Evolutionary conservation across 2,329 filamentous ascomycete species (phyloP).

Genomic region (Aspergillus fumigatiaffinis): DNA sequence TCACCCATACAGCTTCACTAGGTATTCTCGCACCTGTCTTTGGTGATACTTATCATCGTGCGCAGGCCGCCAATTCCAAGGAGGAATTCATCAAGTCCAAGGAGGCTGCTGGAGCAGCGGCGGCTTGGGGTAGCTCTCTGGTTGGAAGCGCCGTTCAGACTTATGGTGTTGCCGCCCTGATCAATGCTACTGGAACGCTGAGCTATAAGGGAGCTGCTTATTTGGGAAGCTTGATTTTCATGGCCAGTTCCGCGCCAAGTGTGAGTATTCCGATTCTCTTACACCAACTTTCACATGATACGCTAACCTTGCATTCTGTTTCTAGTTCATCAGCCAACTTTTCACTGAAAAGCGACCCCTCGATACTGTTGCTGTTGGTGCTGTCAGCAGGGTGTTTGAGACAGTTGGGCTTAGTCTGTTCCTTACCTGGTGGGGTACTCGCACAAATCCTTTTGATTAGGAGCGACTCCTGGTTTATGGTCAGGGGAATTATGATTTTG

Average conservation of each 20-base stretch:
- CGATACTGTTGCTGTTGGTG: conserved; percentile 83
- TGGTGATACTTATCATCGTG: conserved; percentile 89
- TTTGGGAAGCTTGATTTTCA: conserved; percentile 85
- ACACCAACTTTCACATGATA: neutral
- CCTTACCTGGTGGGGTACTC: conserved; percentile 96
- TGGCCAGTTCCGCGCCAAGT: conserved; percentile 80
- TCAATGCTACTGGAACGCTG: conserved; percentile 92
- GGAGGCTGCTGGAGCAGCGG: conserved; percentile 82
- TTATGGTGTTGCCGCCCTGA: conserved; percentile 83
- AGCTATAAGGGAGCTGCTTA: conserved; percentile 97
- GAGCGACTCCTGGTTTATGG: conserved; percentile 18
- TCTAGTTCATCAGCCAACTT: conserved; percentile 77
- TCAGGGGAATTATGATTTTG: neutral
- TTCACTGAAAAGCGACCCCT: conserved; percentile 87
- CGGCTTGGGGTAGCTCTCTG: conserved; percentile 86
- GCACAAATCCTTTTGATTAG: conserved; percentile 86
- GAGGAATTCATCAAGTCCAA: conserved; percentile 94
- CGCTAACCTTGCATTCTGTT: conserved; percentile 18
- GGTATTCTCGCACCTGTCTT: conserved; percentile 86
- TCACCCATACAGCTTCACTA: conserved; percentile 89
- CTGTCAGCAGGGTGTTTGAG: conserved; percentile 81
- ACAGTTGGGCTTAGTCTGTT: conserved; percentile 88
- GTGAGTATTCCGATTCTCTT: conserved; percentile 52
- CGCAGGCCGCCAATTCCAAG: conserved; percentile 86
- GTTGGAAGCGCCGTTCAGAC: conserved; percentile 83